Evolutionary conservation across 306 rosid species (phyloP), one percentile per base, ranked within the genome.

Genomic region (Erythrophleum fordii): DNA sequence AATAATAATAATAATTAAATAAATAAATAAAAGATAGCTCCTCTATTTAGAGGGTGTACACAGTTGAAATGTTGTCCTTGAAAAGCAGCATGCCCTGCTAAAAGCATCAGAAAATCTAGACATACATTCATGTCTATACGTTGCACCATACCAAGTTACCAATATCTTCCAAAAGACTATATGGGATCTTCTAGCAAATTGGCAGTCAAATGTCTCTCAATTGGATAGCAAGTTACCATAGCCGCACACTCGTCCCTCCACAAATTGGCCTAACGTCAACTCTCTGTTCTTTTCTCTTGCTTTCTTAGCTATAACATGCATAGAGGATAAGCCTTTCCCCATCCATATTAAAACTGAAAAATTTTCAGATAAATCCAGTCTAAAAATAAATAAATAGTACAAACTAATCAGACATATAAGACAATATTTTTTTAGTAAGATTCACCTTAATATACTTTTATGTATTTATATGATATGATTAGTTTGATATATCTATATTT

Each of bases 151-250:
- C 2, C 37, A 34, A 34, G 37, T 5, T 34, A 5, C 79, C 26
- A 73, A 51, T 37, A 49, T 58, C 37, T 25, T 22, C 12, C 58
- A 67, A 68, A n/a, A 79, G 49, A 64, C 16, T 26, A 84, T 72
- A 70, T 78, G 65, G 1, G 5, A 80, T 42, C 20, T 61, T 80
- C n/a, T 76, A 70, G 84, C 56, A 76, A 80, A 84, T 48, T 61
- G 73, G 68, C 80, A 84, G 80, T 84, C 72, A 76, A 76, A 34
- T 18, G 28, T 48, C 68, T 71, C 64, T 42, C 75, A 61, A 52
- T 61, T 45, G 23, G 26, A 51, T 16, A 41, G 56, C 75, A 53
- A 14, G 6, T 9, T 6, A 22, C 56, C 69, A 42, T 72, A 29
- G 48, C 78, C 75, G 69, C 69, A 66, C 48, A 61, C 70, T 74